These are phyloP conservation scores for Phytophthora vignae DNA, from an alignment of 352 stramenopile species.

Conservation along the genomic window DNA sequence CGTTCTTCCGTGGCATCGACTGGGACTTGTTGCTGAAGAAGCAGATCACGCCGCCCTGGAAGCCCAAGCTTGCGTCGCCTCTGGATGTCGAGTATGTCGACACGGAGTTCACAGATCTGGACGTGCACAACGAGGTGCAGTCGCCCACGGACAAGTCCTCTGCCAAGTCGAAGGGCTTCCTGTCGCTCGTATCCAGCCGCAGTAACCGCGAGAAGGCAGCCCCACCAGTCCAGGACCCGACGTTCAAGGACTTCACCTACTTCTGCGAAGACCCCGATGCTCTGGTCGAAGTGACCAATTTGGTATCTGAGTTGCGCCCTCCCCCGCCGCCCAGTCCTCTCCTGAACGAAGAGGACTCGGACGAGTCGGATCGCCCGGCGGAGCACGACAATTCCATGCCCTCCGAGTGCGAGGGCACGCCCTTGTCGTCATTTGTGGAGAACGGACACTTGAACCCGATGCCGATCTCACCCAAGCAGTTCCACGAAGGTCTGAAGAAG, in stretches of 20 bases:
- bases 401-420: constrained; percentile 65
- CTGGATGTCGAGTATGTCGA: constrained; percentile 91
- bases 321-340: constrained; percentile 43
- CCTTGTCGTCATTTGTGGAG: constrained; percentile 86
- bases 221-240: constrained; percentile 85
- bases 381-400: constrained; percentile 32
- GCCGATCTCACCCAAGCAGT: constrained; percentile 62
- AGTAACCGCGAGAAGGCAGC: constrained; percentile 67
- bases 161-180: constrained; percentile 80
- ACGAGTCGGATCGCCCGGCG: constrained; percentile 37
- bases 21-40: constrained; percentile 89
- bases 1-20: constrained; percentile 83
- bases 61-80: constrained; percentile 79
- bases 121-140: constrained; percentile 83
- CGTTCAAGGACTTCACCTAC: constrained; percentile 92
- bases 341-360: constrained; percentile 46
- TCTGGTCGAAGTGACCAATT: constrained; percentile 82
- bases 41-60: constrained; percentile 88
- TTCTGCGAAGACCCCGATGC: constrained; percentile 89
- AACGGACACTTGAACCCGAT: constrained; percentile 69
- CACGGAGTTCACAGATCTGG: constrained; percentile 86
- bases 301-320: constrained; percentile 83
- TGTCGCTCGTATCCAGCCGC: constrained; percentile 81
- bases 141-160: constrained; percentile 85
- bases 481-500: constrained; percentile 66